A percentile compares a stretch with the other conserved stretches of the same genome.
These are phyloP conservation scores for Penicillium argentinense DNA, from an alignment of 495 filamentous ascomycete genomes.

Conservation along the genomic window DNA sequence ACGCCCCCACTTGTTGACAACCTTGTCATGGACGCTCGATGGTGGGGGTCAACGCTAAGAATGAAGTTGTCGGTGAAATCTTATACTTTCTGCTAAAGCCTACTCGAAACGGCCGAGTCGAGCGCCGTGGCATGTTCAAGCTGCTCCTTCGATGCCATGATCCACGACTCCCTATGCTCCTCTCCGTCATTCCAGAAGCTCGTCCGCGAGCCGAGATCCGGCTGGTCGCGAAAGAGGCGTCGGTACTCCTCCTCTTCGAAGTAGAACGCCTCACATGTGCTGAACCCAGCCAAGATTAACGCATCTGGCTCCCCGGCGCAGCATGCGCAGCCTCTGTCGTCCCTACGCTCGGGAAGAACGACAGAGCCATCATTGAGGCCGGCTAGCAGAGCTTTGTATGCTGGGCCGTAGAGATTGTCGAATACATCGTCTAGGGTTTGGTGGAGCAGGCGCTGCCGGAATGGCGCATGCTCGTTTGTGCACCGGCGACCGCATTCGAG, in stretches of 20 bases:
- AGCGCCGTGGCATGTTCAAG: slow-evolving; percentile 9
- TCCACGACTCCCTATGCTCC: neutral
- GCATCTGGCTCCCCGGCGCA: slow-evolving; percentile 11
- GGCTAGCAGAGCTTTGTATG: neutral
- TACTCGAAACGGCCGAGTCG: neutral
- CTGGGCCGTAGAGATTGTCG: slow-evolving; percentile 1
- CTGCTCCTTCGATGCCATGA: slow-evolving; percentile 9
- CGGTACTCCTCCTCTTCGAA: slow-evolving; percentile 7
- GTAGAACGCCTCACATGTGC: slow-evolving; percentile 6
- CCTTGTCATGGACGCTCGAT: too few relatives aligned
- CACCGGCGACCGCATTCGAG: neutral
- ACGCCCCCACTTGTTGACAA: too few relatives aligned
- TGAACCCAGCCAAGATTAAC: slow-evolving; percentile 3
- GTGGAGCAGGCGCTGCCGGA: slow-evolving; percentile 9
- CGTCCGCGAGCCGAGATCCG: neutral
- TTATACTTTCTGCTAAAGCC: too few relatives aligned
- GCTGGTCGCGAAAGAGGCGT: slow-evolving; percentile 5
- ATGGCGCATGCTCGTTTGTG: slow-evolving; percentile 5
- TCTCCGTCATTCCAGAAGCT: neutral
- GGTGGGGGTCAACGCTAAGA: too few relatives aligned
- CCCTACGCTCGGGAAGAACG: neutral
- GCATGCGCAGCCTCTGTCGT: slow-evolving; percentile 5
- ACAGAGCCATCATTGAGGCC: neutral
- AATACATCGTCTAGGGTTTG: slow-evolving; percentile 3
- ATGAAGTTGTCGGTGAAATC: too few relatives aligned